These are phyloP conservation scores for Imleria badia DNA, from an alignment of 768 basidiomycete genomes.

Conservation along the genomic window DNA sequence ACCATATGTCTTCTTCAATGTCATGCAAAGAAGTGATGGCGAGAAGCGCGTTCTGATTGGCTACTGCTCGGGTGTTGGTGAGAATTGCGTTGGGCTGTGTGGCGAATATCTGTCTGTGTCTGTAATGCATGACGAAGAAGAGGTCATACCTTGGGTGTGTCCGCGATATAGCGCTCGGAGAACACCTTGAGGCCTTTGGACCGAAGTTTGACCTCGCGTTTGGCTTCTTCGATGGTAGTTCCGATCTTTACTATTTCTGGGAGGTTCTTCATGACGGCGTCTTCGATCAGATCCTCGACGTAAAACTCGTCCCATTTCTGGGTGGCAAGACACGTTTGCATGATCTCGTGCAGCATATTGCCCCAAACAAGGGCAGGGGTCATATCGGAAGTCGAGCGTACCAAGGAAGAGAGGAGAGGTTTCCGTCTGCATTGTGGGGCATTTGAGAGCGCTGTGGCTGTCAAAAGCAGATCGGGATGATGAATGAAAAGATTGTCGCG, in stretches of 20 bases:
- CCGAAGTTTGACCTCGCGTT: slow-evolving; percentile 56
- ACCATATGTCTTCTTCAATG: slow-evolving; percentile 97
- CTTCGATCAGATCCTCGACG: slow-evolving; percentile 59
- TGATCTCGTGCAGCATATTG: slow-evolving; percentile 88
- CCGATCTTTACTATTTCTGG: slow-evolving; percentile 63
- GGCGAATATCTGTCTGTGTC: background rate
- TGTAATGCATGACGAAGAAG: background rate
- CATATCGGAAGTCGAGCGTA: slow-evolving; percentile 57
- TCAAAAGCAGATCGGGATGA: slow-evolving; percentile 90
- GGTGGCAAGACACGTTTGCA: slow-evolving; percentile 73
- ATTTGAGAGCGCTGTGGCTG: slow-evolving; percentile 85
- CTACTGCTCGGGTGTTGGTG: slow-evolving; percentile 59
- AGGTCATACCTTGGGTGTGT: slow-evolving; percentile 57
- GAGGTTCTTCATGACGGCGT: slow-evolving; percentile 52
- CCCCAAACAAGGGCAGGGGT: slow-evolving; percentile 84
- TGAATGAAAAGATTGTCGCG: slow-evolving; percentile 73
- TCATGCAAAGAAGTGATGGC: slow-evolving; percentile 79
- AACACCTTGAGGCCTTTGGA: slow-evolving; percentile 68
- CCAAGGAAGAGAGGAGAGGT: slow-evolving; percentile 71
- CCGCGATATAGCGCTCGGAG: slow-evolving; percentile 61
- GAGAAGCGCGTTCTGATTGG: slow-evolving; percentile 52
- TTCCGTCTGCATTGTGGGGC: slow-evolving; percentile 82
- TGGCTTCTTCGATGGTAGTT: slow-evolving; percentile 59
- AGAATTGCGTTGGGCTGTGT: slow-evolving; percentile 62
- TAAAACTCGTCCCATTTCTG: slow-evolving; percentile 62